Evolutionary conservation across 331 rosid species (phyloP), one percentile per base, ranked within the genome.

Genomic region (Quercus tomentella): DNA sequence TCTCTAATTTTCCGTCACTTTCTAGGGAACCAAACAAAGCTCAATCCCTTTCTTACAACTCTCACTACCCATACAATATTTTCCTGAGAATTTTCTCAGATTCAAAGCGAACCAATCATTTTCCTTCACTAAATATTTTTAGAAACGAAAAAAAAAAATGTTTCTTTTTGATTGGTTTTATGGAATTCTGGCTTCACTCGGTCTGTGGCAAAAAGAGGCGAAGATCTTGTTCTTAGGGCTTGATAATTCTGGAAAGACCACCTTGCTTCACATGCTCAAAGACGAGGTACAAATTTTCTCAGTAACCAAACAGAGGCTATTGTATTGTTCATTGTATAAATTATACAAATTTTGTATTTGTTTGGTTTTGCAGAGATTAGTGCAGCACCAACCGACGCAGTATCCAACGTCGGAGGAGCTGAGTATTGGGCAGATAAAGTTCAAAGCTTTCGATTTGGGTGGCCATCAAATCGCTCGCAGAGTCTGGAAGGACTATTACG

Each of bases 391-490:
- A 56, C 98, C 98, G 60, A 91, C 97, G 33, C 98, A 93, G 77
- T 70, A 90, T 78, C 98, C 97, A 72, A 93, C 97, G 6, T 93
- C 97, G 6, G 97, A 93, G 84, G 98, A 93, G 80, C 74, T 93
- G 87, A 89, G 92, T 82, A 93, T 93, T 3, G 98, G 98, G 68
- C 73, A 84, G 82, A 93, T 93, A 45, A 93, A 89, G 77, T 93
- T 93, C 88, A 93, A 90, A 75, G 98, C 97, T 67, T 93, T 93
- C 20, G 97, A 91, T 85, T 87, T 93, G 92, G 98, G 98, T 41
- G 98, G 98, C 7, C 97, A 91, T 79, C 95, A 84, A 79, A 90
- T 93, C 86, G 97, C 98, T 85, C 98, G 97, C 61, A 86, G 97
- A 85, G 98, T 93, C 80, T 91, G 98, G 98, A 90, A 28, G 85